A percentile compares a stretch with the other conserved stretches of the same genome.
phyloP scores from a whole-genome alignment of 345 rosid genomes.

The Syzygium oleosum region DNA sequence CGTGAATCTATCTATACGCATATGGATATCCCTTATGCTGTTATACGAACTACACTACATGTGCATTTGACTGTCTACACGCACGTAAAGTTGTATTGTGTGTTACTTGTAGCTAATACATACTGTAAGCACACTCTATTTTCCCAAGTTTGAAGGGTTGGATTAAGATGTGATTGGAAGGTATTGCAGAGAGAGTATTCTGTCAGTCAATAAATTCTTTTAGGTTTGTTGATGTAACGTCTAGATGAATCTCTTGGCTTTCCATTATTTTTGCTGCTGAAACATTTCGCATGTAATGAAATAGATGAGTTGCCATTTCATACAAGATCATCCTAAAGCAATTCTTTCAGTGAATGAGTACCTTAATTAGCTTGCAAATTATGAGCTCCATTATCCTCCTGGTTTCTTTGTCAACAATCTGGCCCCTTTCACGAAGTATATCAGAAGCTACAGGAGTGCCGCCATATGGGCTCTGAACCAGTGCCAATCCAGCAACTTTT shows the following conservation, averaged over 20 bases:
- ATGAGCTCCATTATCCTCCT: conserved; percentile 55
- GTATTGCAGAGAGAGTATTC: not conserved
- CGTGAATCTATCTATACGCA: not conserved
- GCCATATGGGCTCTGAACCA: no score
- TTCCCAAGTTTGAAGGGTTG: not conserved
- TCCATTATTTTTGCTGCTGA: not conserved
- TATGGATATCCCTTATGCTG: not conserved
- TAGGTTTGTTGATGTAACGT: not conserved
- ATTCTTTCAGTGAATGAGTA: conserved; percentile 1
- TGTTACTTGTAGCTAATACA: not conserved
- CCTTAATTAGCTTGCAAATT: conserved; percentile 65
- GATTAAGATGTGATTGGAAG: not conserved
- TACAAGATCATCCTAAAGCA: not conserved
- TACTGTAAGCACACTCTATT: not conserved
- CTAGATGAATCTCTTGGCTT: not conserved
- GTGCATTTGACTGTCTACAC: not conserved
- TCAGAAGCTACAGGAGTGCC: no score
- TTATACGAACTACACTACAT: not conserved
- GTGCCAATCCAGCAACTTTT: no score
- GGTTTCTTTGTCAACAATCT: conserved; percentile 64
- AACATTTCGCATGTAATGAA: not conserved
- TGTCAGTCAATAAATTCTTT: not conserved
- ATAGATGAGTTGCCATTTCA: not conserved
- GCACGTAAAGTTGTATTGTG: not conserved
- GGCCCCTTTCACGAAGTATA: no score